A percentile compares a stretch with the other conserved stretches of the same genome.
phyloP scores from a whole-genome alignment of 176 grass and related monocot genomes.

The Zea luxurians region DNA sequence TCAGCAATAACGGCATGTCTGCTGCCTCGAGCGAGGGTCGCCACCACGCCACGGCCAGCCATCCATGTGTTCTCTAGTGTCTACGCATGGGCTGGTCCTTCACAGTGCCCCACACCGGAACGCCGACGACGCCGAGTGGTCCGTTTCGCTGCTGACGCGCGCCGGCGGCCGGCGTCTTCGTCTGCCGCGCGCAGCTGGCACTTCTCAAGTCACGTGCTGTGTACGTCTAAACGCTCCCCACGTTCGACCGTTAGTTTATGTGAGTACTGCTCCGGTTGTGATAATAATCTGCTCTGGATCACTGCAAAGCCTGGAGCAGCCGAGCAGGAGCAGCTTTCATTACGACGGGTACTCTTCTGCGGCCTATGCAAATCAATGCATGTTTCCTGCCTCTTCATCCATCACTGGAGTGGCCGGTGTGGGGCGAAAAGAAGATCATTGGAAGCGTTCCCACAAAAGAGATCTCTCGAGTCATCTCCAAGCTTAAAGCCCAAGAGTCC shows the following conservation, averaged over 20 bases:
- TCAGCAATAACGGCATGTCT: conserved; percentile 14
- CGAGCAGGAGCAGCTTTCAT: neutral
- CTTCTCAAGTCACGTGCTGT: conserved; percentile 19
- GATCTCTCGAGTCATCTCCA: conserved; percentile 21
- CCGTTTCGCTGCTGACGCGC: neutral
- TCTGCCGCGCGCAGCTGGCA: conserved; percentile 4
- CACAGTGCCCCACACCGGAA: neutral
- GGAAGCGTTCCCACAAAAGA: neutral
- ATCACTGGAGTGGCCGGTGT: neutral
- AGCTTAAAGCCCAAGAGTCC: conserved; percentile 42
- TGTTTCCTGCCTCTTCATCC: conserved; percentile 24
- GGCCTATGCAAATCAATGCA: conserved; percentile 29
- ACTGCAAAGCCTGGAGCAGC: neutral
- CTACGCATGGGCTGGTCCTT: no score
- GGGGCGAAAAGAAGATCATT: neutral
- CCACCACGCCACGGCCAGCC: neutral
- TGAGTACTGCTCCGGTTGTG: neutral
- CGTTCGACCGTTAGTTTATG: conserved; percentile 17
- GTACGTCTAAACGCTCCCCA: neutral
- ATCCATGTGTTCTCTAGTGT: no score
- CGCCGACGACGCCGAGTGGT: conserved; percentile 9
- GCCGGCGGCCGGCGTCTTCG: neutral
- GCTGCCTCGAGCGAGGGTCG: neutral
- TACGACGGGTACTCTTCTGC: neutral
- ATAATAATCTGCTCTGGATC: neutral